Base-by-base conservation (phyloP, 108 stramenopile species). In the Asterionellopsis glacialis region DNA sequence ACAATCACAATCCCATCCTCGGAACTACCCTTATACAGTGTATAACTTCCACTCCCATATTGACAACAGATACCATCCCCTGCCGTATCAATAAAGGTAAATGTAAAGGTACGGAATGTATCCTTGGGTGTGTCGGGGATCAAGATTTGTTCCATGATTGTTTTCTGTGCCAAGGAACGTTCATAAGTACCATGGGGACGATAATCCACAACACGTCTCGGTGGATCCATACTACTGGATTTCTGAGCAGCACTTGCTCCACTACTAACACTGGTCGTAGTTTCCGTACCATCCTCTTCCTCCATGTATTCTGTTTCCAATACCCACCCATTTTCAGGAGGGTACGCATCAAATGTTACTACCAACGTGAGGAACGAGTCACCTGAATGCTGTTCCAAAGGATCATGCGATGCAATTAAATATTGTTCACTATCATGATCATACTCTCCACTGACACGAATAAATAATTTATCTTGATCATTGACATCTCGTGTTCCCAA, bases 41-140 rank as follows among this genome's bases (percentile, higher is more conserved):
- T 58, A 45, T 73, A 73, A 16, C 19, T 19, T 2, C 72, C 72
- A 10, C 61, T 55, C 15, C 45, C 55, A 52, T 57, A 68, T 1
- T 48, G 39, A 45, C 73, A 74, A 33, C 73, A 74, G 23, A 74
- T n/a, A n/a, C 73, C 73, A 54, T 74, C 67, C 5, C 53, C 61
- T 15, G 41, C 54, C 16, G 51, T 53, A 56, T 74, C 73, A 3
- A 65, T 59, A 9, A 68, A 48, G 39, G 67, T 74, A 26, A 74
- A 56, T 4, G 25, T 55, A 51, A 68, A 74, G 21, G 59, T 27
- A 53, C 52, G 48, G 24, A 12, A 40, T 9, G 51, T 23, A 40
- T 62, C 63, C 11, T 14, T 12, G 5, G 24, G 16, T 0, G 50
- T 50, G 1, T 11, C 0, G 19, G 62, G 67, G 15, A 68, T 47